phyloP scores from a whole-genome alignment of 495 filamentous ascomycete genomes.

The Aspergillus conjunctus region DNA sequence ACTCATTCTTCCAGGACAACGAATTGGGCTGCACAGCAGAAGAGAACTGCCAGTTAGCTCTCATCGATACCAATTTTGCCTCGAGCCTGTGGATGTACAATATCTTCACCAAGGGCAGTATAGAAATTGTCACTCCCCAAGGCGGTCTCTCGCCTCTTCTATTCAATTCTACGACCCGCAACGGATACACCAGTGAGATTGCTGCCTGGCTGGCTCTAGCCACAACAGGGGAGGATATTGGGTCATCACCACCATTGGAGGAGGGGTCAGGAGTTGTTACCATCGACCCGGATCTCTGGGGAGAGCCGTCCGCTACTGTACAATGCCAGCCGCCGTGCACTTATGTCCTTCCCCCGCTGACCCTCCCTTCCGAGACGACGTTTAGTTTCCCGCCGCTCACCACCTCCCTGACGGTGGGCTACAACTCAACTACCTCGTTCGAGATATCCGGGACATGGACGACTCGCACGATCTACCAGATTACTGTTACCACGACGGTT shows the following conservation, averaged over 20 bases:
- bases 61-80: conserved; percentile 16
- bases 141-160: conserved; percentile 6
- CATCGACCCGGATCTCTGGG: conserved; percentile 6
- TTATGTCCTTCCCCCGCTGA: conserved; percentile 6
- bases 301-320: not conserved
- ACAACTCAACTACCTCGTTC: conserved; percentile 2
- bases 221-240: not conserved
- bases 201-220: conserved; percentile 11
- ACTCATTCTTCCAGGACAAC: conserved; percentile 65
- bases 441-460: not conserved
- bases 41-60: conserved; percentile 10
- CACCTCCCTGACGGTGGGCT: not conserved
- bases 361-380: not conserved
- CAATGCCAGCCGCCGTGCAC: conserved; percentile 4
- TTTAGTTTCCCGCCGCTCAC: conserved; percentile 5
- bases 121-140: conserved; percentile 2
- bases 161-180: conserved; percentile 9
- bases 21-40: conserved; percentile 9
- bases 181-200: conserved; percentile 13
- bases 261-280: not conserved
- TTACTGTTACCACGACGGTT: conserved; percentile 4
- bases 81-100: conserved; percentile 13
- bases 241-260: not conserved
- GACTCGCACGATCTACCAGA: not conserved
- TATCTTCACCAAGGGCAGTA: conserved; percentile 13